Evolutionary conservation across 495 filamentous ascomycete species (phyloP), one percentile per base, ranked within the genome.

Genomic region (Xylaria flabelliformis): DNA sequence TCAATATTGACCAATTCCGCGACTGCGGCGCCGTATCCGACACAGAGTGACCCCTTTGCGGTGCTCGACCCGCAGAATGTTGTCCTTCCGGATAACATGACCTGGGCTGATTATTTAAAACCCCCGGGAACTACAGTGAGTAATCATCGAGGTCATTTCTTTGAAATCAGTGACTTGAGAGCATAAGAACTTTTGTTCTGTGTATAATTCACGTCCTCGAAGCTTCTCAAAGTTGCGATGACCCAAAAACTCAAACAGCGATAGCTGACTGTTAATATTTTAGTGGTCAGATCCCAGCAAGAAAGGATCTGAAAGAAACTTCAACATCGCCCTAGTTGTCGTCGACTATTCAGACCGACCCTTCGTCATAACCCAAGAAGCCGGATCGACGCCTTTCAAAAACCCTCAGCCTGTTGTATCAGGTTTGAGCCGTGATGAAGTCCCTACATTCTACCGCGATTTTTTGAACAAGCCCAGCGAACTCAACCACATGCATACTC

Each of bases 31-130:
- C 77, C 77, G 17, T 73, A 4, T 46, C 46, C 46, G 26, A 56
- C 67, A 36, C 77, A 69, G 32, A 75, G 66, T 4, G 78, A 81
- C 61, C 78, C 80, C n/a, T 83, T 82, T 71, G 74, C 76, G 19
- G 69, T 81, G 13, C 72, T 82, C n/a, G 80, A 82, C 67, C 76
- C 75, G 48, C 82, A 83, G 72, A 77, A 80, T 36, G 77, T 80
- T 77, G 80, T 82, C 10, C 81, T 83, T 70, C 82, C 82, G 4
- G 82, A 82, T 61, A 80, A 81, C 69, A 84, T 84, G 81, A 84
- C 82, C 15, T 83, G 81, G 81, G 76, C 46, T 29, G 82, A 84
- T 70, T 84, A 76, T 76, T 74, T 73, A 21, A 56, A 64, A 4
- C 78, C 79, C 0, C 82, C 82, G 0, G 75, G 77, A 0, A 82